phyloP scores from a whole-genome alignment of 352 stramenopile species.

The Phytopythium kandeliae region DNA sequence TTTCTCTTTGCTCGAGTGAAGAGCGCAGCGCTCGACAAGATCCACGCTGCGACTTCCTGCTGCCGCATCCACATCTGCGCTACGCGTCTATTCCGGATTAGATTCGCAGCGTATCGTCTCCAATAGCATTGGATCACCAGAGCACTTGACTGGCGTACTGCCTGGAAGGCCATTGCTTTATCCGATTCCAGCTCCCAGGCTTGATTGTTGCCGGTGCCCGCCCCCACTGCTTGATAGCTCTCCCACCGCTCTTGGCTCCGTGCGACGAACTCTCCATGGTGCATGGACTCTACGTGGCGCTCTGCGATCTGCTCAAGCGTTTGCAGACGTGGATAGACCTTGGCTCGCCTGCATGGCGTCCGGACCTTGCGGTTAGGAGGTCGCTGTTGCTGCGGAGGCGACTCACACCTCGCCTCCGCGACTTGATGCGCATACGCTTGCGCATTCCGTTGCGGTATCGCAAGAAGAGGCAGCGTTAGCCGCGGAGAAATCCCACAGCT shows the following conservation, averaged over 20 bases:
- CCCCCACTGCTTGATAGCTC: conserved; percentile 19
- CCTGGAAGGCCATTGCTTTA: conserved; percentile 12
- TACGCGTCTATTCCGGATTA: conserved; percentile 16
- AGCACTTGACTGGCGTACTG: conserved; percentile 25
- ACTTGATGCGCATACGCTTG: no score
- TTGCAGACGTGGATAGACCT: conserved; percentile 28
- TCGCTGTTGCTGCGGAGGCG: background rate
- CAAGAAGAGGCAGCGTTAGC: background rate
- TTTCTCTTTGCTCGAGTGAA: conserved; percentile 5
- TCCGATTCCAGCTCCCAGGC: conserved; percentile 13
- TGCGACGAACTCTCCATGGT: conserved; percentile 33
- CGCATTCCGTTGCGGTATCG: background rate
- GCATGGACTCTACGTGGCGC: conserved; percentile 28
- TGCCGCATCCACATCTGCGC: conserved; percentile 30
- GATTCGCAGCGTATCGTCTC: conserved; percentile 24
- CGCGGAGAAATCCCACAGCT: background rate
- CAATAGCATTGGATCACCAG: conserved; percentile 51
- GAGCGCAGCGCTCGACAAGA: conserved; percentile 15
- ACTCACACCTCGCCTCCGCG: background rate
- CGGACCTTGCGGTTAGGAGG: background rate
- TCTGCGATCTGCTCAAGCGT: conserved; percentile 42
- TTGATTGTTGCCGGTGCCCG: no score
- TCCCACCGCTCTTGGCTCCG: conserved; percentile 38
- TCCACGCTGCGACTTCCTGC: conserved; percentile 32
- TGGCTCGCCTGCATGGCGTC: background rate